These are phyloP conservation scores for Pelagomonas calceolata DNA, from an alignment of 108 stramenopile genomes.

Conservation along the genomic window DNA sequence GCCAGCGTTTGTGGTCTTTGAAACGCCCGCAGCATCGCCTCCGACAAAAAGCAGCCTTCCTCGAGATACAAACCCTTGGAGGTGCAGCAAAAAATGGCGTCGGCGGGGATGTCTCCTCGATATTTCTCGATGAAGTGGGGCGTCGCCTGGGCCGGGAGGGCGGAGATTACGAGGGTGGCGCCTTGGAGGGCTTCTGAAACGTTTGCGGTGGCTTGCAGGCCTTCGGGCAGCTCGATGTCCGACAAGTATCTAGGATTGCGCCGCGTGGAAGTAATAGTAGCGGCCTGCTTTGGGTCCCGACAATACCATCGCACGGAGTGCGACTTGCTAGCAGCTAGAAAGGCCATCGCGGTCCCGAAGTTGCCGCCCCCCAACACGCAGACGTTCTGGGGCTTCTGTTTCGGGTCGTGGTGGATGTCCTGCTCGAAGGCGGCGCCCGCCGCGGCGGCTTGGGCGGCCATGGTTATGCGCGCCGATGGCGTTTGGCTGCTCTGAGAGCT, in stretches of 20 bases:
- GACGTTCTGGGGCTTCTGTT: no score
- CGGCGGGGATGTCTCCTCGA: slow-evolving; percentile 27
- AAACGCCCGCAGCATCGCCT: slow-evolving; percentile 50
- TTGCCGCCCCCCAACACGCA: no score
- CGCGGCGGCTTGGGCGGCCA: no score
- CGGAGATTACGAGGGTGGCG: slow-evolving; percentile 45
- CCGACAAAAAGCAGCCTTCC: slow-evolving; percentile 46
- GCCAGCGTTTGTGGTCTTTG: slow-evolving; percentile 60
- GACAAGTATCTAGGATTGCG: slow-evolving; percentile 60
- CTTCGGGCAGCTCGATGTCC: slow-evolving; percentile 43
- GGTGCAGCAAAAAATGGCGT: slow-evolving; percentile 50
- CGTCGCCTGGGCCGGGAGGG: slow-evolving; percentile 58
- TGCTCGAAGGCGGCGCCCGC: no score
- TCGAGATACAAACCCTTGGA: slow-evolving; percentile 68
- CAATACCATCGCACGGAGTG: slow-evolving; percentile 52
- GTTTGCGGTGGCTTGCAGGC: slow-evolving; percentile 36
- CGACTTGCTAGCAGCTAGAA: slow-evolving; percentile 50
- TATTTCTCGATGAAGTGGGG: slow-evolving; percentile 43
- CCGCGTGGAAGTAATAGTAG: slow-evolving; percentile 36
- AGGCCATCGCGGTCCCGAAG: slow-evolving; percentile 69
- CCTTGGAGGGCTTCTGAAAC: slow-evolving; percentile 20
- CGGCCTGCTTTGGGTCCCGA: slow-evolving; percentile 39
- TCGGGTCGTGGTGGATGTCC: no score
- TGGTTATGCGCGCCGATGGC: no score
- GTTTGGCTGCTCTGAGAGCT: no score